Base-by-base conservation (phyloP, 2,329 filamentous ascomycete species). In the Penicillium thymicola region DNA sequence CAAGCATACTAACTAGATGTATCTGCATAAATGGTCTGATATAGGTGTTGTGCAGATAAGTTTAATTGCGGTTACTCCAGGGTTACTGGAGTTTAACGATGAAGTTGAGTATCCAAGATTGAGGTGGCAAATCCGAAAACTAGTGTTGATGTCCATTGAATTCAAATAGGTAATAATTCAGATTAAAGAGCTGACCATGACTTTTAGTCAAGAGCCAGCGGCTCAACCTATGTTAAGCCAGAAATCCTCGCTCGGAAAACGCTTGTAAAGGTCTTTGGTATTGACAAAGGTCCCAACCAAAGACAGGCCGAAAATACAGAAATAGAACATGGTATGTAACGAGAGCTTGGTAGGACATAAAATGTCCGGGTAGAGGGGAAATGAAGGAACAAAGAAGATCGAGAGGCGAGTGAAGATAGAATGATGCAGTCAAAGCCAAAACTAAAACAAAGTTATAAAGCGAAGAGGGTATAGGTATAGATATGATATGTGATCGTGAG, bases 401-500 rank as follows among this genome's bases (percentile, higher is more conserved):
- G 6, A 25, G 5, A 30, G 16, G 16, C 14, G 3, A 25, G 10
- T 6, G 8, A 46, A 27, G 21, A 25, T 4, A 25, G 8, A 28
- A 36, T 13, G 2, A 25, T 25, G 2, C 9, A 49, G 37, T 10
- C 3, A 10, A 21, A 28, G 2, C 21, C 18, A 42, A 42, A 21
- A n/a, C 5, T 37, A 40, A 27, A 40, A 16, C 14, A 14, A 34
- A 25, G 13, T 16, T 10, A 18, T 14, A 11, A 34, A 46, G 41
- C 16, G 5, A n/a, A 41, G 28, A 36, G 54, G 54, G 54, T 55
- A 55, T 55, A 40, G 44, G 36, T 51, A 45, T 43, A 23, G 36
- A 21, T 40, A 21, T 42, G 16, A 25, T 30, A 45, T 32, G 40
- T 10, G 27, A 41, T 55, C 54, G 18, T 55, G 47, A 55, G 34